A percentile compares a stretch with the other conserved stretches of the same genome.
phyloP scores from a whole-genome alignment of 2,329 filamentous ascomycete species.

The Trichoderma polysporum region DNA sequence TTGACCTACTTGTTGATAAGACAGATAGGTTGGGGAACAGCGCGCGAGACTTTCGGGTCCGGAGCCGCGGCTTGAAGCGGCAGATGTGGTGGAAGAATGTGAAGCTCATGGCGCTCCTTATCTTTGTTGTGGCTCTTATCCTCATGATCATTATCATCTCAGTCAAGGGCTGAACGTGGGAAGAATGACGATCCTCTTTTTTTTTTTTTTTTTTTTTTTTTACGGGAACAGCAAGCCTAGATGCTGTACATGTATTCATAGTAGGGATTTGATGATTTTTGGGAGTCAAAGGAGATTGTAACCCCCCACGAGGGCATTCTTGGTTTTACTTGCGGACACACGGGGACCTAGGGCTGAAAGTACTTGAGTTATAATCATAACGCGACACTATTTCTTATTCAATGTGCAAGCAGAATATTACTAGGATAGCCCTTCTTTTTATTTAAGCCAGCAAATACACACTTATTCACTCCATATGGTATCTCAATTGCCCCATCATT shows the following conservation, averaged over 20 bases:
- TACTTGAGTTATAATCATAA: background rate
- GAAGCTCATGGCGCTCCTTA: conserved; percentile 82
- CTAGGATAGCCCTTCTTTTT: background rate
- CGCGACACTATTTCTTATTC: background rate
- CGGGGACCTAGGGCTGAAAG: background rate
- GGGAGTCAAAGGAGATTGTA: conserved; percentile 8
- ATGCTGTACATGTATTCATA: conserved; percentile 11
- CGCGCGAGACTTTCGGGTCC: conserved; percentile 84
- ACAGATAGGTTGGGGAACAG: conserved; percentile 87
- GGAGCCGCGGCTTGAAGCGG: conserved; percentile 81
- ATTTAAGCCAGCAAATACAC: background rate
- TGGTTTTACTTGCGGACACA: background rate
- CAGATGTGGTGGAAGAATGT: conserved; percentile 99
- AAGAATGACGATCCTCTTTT: background rate
- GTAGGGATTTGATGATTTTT: conserved; percentile 1
- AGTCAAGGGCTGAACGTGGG: conserved; percentile 43
- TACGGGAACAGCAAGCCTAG: conserved; percentile 1
- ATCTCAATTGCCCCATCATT: background rate
- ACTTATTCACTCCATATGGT: background rate
- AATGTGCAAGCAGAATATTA: background rate
- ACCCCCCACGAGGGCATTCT: background rate
- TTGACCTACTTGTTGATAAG: conserved; percentile 94
- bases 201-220: background rate
- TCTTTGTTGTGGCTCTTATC: conserved; percentile 64
- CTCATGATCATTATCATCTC: conserved; percentile 56